Evolutionary conservation across 805 yeast genomes (phyloP).

Genomic region (Zygoascus bituminiphila): DNA sequence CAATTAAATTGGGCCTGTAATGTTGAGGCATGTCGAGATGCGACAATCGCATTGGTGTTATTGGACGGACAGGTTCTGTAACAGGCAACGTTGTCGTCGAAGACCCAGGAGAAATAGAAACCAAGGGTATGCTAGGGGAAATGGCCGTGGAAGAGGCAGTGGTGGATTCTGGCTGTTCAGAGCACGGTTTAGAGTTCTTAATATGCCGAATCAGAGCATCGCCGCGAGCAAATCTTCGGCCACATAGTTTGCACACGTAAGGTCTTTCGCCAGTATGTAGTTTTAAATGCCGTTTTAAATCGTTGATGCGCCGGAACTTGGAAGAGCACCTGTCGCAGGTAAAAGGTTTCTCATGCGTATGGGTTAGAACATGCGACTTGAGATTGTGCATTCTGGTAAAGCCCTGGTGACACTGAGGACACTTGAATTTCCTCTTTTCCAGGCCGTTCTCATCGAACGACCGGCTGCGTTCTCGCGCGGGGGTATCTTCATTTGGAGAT

Average conservation of each 20-base stretch:
- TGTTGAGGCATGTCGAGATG: slow-evolving; percentile 1
- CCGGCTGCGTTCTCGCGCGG: not conserved
- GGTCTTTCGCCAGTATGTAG: slow-evolving; percentile 74
- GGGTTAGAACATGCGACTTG: slow-evolving; percentile 64
- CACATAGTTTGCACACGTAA: slow-evolving; percentile 51
- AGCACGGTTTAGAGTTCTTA: slow-evolving; percentile 32
- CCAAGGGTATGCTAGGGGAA: not conserved
- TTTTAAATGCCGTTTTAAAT: slow-evolving; percentile 66
- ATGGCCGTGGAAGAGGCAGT: slow-evolving; percentile 16
- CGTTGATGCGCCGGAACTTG: slow-evolving; percentile 65
- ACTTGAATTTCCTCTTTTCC: slow-evolving; percentile 31
- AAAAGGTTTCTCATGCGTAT: slow-evolving; percentile 56
- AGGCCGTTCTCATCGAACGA: not conserved
- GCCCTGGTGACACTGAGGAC: slow-evolving; percentile 53
- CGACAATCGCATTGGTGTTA: not conserved
- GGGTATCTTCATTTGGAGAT: no score
- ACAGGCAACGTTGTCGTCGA: not conserved
- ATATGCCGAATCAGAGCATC: slow-evolving; percentile 69
- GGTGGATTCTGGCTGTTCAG: slow-evolving; percentile 20
- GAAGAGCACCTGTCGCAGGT: slow-evolving; percentile 52
- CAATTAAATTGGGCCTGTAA: slow-evolving; percentile 7
- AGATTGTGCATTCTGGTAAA: slow-evolving; percentile 69
- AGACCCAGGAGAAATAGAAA: not conserved
- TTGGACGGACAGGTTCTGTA: not conserved
- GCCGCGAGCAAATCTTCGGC: slow-evolving; percentile 58